These are phyloP conservation scores for Nicotiana undulata DNA, from an alignment of 257 asterid species.

Conservation along the genomic window DNA sequence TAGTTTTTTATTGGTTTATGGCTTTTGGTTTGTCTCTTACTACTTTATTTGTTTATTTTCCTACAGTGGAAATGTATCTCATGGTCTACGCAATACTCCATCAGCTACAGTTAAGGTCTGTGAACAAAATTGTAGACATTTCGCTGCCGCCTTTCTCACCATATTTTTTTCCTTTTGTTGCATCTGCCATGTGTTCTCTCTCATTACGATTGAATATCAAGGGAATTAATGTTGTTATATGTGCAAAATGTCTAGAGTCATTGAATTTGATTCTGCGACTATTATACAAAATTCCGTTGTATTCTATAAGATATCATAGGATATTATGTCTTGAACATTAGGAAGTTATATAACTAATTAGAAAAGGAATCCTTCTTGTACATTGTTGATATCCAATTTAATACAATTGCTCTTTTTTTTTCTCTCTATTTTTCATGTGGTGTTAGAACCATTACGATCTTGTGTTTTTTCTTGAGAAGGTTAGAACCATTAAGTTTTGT, in stretches of 20 bases:
- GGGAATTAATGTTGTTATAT: background rate
- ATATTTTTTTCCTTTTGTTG: background rate
- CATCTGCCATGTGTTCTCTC: background rate
- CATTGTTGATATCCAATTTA: too few relatives aligned
- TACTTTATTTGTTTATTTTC: slow-evolving; percentile 13
- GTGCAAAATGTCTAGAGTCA: background rate
- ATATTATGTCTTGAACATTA: too few relatives aligned
- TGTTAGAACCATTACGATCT: too few relatives aligned
- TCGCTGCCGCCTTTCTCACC: background rate
- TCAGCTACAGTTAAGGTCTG: slow-evolving; percentile 73
- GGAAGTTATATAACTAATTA: too few relatives aligned
- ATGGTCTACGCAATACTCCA: slow-evolving; percentile 78
- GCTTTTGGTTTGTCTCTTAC: background rate
- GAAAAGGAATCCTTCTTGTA: too few relatives aligned
- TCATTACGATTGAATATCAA: background rate
- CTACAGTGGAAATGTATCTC: slow-evolving; percentile 76
- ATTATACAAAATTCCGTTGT: too few relatives aligned
- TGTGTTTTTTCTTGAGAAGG: too few relatives aligned
- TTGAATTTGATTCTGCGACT: background rate
- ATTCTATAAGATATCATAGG: too few relatives aligned
- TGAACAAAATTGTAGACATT: background rate
- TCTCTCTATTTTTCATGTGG: too few relatives aligned
- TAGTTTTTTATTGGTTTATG: background rate
- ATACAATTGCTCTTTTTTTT: too few relatives aligned
- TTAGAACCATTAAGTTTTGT: too few relatives aligned